Evolutionary conservation across 1,139 yeast species (phyloP), one percentile per base, ranked within the genome.

Genomic region (Nakaseomyces sp.): DNA sequence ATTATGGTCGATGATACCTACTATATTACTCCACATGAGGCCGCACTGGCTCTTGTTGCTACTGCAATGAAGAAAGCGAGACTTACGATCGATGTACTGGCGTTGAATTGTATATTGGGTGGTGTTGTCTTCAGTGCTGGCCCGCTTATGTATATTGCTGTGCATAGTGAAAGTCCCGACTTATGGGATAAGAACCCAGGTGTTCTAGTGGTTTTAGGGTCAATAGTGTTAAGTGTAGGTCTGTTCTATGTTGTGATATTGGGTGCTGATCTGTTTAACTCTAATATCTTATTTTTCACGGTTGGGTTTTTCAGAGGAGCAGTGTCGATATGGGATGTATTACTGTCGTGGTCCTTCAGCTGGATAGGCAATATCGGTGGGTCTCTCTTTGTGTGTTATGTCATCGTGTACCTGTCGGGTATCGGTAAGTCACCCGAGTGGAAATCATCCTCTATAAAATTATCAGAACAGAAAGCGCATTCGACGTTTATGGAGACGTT

Each of bases 21-120:
- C 52, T 82, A 81, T 57, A 70, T 81, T 43, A 77, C 87, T 5
- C 84, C 89, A 8, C 78, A 82, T 60, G 93, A 83, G 54, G 79
- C 91, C 1, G 91, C 91, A 1, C 61, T 83, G 43, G 91, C 91
- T 0, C 81, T 81, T 41, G 88, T 83, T 26, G 93, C 93, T 6
- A 83, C 91, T 0, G 72, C 86, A 2, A 83, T 82, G 91, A 83
- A 83, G 59, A 83, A 83, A 57, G 75, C 89, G 2, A 70, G 93
- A 56, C 70, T 81, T 19, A 71, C 77, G 46, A 51, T 78, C 5
- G 80, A 78, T 47, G 71, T 79, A 1, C 60, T 83, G 24, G 52
- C 77, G 0, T 56, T 82, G 26, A 82, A 82, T 57, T 76, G 88
- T 1, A 59, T 83, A 9, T 63, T 81, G 51, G 94, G 89, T 2